phyloP scores from a whole-genome alignment of 495 filamentous ascomycete genomes.

The Hyaloscypha bicolor region DNA sequence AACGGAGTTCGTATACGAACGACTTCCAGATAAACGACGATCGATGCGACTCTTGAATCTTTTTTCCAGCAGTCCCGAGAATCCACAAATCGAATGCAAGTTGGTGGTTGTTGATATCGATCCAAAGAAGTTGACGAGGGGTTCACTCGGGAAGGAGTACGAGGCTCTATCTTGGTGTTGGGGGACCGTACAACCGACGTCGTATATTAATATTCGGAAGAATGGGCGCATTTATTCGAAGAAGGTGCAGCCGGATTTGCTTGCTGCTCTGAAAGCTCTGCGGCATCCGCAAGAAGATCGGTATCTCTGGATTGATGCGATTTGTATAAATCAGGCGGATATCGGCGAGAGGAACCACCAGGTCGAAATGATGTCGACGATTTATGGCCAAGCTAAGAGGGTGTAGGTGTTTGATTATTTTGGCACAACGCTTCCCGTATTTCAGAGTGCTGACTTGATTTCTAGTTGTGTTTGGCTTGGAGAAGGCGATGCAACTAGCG shows the following conservation, averaged over 20 bases:
- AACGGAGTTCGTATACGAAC: background rate
- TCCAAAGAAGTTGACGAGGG: background rate
- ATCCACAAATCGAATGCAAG: background rate
- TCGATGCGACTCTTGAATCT: background rate
- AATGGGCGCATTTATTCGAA: background rate
- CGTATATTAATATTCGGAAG: constrained; percentile 1
- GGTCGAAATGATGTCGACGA: constrained; percentile 33
- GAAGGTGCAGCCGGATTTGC: background rate
- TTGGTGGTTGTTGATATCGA: background rate
- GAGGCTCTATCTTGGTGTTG: constrained; percentile 8
- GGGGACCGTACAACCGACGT: background rate
- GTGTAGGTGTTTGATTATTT: background rate
- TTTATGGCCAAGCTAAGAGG: constrained; percentile 26
- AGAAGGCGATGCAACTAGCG: background rate
- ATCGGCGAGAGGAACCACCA: constrained; percentile 28
- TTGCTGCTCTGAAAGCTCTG: background rate
- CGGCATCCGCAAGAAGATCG: constrained; percentile 4
- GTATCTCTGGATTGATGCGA: constrained; percentile 11
- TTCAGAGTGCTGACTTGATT: too few species aligned
- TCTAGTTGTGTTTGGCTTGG: constrained; percentile 13
- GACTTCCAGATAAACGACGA: background rate
- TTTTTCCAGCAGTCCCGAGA: background rate
- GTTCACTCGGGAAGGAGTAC: background rate
- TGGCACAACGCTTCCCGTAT: too few species aligned
- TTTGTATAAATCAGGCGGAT: constrained; percentile 13